Evolutionary conservation across 768 basidiomycete species (phyloP), one percentile per base, ranked within the genome.

Genomic region (Rhodosporidiobolus odoratus): DNA sequence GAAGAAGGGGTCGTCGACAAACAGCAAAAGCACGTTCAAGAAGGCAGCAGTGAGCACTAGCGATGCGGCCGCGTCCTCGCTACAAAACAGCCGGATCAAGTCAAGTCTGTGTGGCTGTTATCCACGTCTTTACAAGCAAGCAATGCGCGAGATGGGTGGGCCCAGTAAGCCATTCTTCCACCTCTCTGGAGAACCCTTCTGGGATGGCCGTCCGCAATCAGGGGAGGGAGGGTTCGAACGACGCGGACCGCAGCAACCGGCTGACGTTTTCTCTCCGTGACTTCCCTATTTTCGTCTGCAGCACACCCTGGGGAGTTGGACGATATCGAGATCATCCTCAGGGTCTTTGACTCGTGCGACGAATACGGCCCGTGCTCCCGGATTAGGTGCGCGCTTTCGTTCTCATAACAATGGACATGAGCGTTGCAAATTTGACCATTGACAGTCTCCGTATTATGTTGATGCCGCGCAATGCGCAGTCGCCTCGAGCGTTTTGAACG

Each of bases 401-500:
- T 48, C 25, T 19, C 37, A n/a, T n/a, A n/a, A n/a, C n/a, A n/a
- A n/a, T n/a, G n/a, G n/a, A n/a, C n/a, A n/a, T n/a, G n/a, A n/a
- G n/a, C n/a, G n/a, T n/a, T n/a, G n/a, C n/a, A n/a, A n/a, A n/a
- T n/a, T n/a, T 30, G 35, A 23, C 30, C 2, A 38, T 25, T 12
- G 4, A 45, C 43, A 12, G 43, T 13, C 43, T 21, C 43, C 12
- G 43, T 43, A 12, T 21, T 12, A 12, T 43, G 12, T 43, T 43
- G 48, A 50, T 17, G 48, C 21, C 48, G 15, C n/a, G 76, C 77
- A 9, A 75, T 75, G 47, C 73, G 75, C 52, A 79, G 79, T 48
- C 86, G 93, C 37, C 80, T 95, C 21, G 86, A 93, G 71, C 83
- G 94, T 47, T 97, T 92, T 91, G 85, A 93, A 77, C 84, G 93